phyloP scores from a whole-genome alignment of 2,329 filamentous ascomycete genomes.

The Colletotrichum sp. region DNA sequence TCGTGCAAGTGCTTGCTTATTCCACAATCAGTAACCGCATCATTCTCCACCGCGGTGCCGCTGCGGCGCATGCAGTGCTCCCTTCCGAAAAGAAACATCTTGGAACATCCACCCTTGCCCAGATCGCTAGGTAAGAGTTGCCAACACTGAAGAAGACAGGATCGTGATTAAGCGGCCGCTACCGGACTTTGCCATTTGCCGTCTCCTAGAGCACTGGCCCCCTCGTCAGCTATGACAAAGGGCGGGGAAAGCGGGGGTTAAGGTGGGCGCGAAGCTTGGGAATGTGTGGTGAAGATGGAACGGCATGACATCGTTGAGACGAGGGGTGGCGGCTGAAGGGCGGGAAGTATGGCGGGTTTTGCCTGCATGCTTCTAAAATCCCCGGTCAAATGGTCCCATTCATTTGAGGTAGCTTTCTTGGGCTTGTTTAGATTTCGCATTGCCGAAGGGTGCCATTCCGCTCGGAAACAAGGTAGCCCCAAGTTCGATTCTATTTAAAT shows the following conservation, averaged over 20 bases:
- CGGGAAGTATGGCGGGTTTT: neutral
- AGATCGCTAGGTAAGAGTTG: neutral
- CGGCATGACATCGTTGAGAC: constrained; percentile 10
- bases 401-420: neutral
- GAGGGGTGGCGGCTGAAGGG: neutral
- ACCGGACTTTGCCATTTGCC: neutral
- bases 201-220: neutral
- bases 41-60: neutral
- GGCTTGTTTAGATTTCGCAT: neutral
- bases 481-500: neutral
- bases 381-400: neutral
- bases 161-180: neutral
- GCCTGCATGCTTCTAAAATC: neutral
- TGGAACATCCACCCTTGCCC: neutral
- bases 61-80: neutral
- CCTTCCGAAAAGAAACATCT: neutral
- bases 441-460: neutral
- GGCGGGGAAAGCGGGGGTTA: constrained; percentile 29
- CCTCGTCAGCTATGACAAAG: constrained; percentile 37
- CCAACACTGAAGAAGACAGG: neutral
- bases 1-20: neutral
- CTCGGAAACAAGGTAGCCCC: neutral
- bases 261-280: neutral
- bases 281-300: constrained; percentile 2
- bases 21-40: neutral